phyloP scores from a whole-genome alignment of 2,329 filamentous ascomycete species.

The Metarhizium robertsii region DNA sequence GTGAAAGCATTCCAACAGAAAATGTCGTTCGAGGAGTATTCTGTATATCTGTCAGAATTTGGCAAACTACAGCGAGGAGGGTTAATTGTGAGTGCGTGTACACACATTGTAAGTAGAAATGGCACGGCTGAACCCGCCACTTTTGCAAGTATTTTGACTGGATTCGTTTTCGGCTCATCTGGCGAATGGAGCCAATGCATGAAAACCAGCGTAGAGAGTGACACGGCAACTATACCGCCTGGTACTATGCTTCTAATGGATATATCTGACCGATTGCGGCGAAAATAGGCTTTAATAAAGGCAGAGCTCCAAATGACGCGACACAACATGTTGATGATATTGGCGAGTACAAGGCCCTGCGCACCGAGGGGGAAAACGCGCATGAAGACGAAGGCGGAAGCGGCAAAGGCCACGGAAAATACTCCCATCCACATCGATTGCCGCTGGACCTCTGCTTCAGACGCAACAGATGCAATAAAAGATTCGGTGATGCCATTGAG shows the following conservation, averaged over 20 bases:
- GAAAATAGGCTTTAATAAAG: slow-evolving; percentile 63
- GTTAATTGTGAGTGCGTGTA: slow-evolving; percentile 15
- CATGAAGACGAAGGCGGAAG: slow-evolving; percentile 66
- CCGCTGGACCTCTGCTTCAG: slow-evolving; percentile 59
- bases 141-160: slow-evolving; percentile 31
- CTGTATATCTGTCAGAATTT: slow-evolving; percentile 24
- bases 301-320: slow-evolving; percentile 70
- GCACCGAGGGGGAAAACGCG: slow-evolving; percentile 62
- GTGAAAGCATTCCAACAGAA: slow-evolving; percentile 41
- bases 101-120: slow-evolving; percentile 52
- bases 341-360: slow-evolving; percentile 73
- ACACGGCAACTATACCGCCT: slow-evolving; percentile 14
- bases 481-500: slow-evolving; percentile 88
- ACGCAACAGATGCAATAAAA: slow-evolving; percentile 83
- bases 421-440: slow-evolving; percentile 79
- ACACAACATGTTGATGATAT: slow-evolving; percentile 81
- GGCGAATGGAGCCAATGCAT: slow-evolving; percentile 17
- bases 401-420: slow-evolving; percentile 70
- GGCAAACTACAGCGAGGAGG: slow-evolving; percentile 11
- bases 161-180: slow-evolving; percentile 15
- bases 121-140: slow-evolving; percentile 39
- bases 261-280: slow-evolving; percentile 26
- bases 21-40: slow-evolving; percentile 42
- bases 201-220: slow-evolving; percentile 17
- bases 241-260: slow-evolving; percentile 19